Evolutionary conservation across 2,329 filamentous ascomycete genomes (phyloP).

Genomic region (Camillea tinctor): DNA sequence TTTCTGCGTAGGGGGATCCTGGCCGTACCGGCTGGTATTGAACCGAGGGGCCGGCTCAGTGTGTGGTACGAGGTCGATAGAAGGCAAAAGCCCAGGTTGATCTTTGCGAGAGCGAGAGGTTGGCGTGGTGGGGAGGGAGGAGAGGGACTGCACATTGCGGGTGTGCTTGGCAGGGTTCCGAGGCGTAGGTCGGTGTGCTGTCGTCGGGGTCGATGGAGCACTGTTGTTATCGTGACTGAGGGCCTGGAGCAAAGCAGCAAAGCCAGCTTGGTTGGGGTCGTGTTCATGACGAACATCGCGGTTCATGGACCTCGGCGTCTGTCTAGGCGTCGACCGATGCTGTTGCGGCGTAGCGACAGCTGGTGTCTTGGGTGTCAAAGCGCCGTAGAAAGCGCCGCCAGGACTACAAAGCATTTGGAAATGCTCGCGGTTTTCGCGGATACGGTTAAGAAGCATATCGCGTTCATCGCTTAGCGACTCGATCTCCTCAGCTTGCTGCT

Average conservation of each 20-base stretch:
- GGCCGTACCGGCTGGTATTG: constrained; percentile 38
- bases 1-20: constrained; percentile 45
- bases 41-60: constrained; percentile 55
- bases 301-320: constrained; percentile 44
- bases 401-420: constrained; percentile 77
- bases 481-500: constrained; percentile 73
- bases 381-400: constrained; percentile 63
- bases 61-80: constrained; percentile 60
- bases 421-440: constrained; percentile 86
- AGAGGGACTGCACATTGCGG: constrained; percentile 78
- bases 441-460: constrained; percentile 73
- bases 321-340: constrained; percentile 48
- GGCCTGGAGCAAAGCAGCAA: constrained; percentile 79
- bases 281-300: constrained; percentile 41
- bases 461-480: constrained; percentile 72
- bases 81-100: constrained; percentile 57
- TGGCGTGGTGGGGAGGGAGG: constrained; percentile 79
- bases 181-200: constrained; percentile 43
- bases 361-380: constrained; percentile 58
- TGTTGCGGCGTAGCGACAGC: constrained; percentile 44
- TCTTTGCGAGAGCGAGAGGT: constrained; percentile 50
- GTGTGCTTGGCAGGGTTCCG: constrained; percentile 62
- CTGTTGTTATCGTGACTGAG: constrained; percentile 75
- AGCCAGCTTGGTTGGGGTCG: constrained; percentile 60
- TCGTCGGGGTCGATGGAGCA: constrained; percentile 68